Evolutionary conservation across 2,329 filamentous ascomycete species (phyloP).

Genomic region (Sordariomycetes sp.): DNA sequence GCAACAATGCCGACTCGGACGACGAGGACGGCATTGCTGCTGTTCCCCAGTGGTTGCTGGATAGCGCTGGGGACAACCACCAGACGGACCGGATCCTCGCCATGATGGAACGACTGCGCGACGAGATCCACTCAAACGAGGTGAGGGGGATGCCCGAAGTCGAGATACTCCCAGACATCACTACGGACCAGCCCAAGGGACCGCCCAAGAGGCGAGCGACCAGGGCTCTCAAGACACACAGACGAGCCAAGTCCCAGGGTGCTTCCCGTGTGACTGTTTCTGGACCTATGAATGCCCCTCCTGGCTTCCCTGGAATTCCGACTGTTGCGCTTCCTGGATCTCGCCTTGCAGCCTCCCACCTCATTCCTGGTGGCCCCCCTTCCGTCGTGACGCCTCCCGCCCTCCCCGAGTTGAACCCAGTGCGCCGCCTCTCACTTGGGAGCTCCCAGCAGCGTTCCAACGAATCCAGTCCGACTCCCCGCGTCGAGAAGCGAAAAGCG

Average conservation of each 20-base stretch:
- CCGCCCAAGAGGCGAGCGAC: conserved; percentile 14
- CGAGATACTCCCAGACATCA: conserved; percentile 46
- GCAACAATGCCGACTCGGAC: conserved; percentile 17
- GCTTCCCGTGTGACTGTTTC: conserved; percentile 9
- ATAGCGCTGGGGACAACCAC: conserved; percentile 33
- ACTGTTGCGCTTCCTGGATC: neutral
- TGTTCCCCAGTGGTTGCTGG: conserved; percentile 38
- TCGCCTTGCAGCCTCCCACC: neutral
- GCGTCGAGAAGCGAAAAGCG: conserved; percentile 4
- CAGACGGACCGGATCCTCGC: conserved; percentile 32
- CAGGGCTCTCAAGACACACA: conserved; percentile 11
- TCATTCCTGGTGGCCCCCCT: conserved; percentile 10
- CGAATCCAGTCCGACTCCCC: neutral
- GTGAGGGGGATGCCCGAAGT: conserved; percentile 43
- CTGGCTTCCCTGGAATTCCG: neutral
- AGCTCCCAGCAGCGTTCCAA: neutral
- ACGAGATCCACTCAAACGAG: conserved; percentile 29
- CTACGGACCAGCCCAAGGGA: conserved; percentile 18
- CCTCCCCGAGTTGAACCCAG: neutral
- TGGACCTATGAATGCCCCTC: neutral
- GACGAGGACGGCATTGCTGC: conserved; percentile 21
- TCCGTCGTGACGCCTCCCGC: conserved; percentile 5
- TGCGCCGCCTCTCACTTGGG: neutral
- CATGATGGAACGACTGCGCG: conserved; percentile 33
- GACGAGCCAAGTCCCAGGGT: conserved; percentile 23